These are phyloP conservation scores for Boletus reticulatus DNA, from an alignment of 768 basidiomycete species.

Conservation along the genomic window DNA sequence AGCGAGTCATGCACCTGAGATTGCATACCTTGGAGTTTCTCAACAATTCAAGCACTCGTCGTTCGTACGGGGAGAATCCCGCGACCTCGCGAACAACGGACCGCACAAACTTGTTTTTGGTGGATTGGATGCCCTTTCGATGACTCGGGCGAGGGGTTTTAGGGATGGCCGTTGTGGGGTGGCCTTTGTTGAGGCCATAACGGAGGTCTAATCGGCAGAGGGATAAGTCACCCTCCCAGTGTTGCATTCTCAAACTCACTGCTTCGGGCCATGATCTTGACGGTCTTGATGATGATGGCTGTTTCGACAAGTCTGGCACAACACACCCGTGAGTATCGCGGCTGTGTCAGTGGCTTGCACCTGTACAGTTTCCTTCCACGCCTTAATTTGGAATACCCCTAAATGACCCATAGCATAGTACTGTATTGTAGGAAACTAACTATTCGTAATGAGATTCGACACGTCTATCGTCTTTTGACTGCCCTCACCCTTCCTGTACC, in stretches of 20 bases:
- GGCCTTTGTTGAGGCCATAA: slow-evolving; percentile 83
- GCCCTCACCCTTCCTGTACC: slow-evolving; percentile 48
- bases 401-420: not conserved
- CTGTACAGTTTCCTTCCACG: slow-evolving; percentile 54
- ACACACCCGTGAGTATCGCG: slow-evolving; percentile 31
- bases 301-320: slow-evolving; percentile 23
- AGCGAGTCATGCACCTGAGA: not conserved
- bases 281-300: slow-evolving; percentile 47
- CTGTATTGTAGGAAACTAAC: slow-evolving; percentile 5
- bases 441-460: slow-evolving; percentile 11
- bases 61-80: slow-evolving; percentile 97
- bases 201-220: slow-evolving; percentile 62
- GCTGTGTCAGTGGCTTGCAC: slow-evolving; percentile 50
- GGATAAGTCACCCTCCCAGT: slow-evolving; percentile 2
- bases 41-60: slow-evolving; percentile 96
- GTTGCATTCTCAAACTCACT: slow-evolving; percentile 47
- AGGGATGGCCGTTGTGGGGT: slow-evolving; percentile 82
- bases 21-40: slow-evolving; percentile 89
- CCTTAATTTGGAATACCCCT: slow-evolving; percentile 11
- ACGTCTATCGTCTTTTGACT: slow-evolving; percentile 42
- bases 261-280: slow-evolving; percentile 69
- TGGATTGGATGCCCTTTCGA: slow-evolving; percentile 88
- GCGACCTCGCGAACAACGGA: slow-evolving; percentile 94
- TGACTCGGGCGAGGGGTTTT: slow-evolving; percentile 77
- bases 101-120: slow-evolving; percentile 92